A percentile compares a stretch with the other conserved stretches of the same genome.
Conservation (phyloP, 1,284 basidiomycete species). For the Apiotrichum mycotoxinovorans region DNA sequence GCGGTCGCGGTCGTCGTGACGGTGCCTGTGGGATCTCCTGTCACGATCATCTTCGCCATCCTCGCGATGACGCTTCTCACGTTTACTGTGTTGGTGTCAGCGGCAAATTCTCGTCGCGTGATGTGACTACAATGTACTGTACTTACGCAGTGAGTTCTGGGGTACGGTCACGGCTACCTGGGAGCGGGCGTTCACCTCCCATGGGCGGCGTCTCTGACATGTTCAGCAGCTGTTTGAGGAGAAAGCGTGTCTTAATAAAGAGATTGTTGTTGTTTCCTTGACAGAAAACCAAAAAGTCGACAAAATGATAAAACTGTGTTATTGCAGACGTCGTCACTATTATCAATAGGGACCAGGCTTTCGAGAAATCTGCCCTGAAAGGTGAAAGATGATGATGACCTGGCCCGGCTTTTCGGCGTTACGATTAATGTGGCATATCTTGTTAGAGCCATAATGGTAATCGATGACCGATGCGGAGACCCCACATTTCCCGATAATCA, state of each 20-base stretch:
- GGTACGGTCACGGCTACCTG: conserved; percentile 33
- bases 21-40: conserved; percentile 32
- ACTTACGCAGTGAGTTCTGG: conserved; percentile 45
- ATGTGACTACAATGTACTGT: not conserved
- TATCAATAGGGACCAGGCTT: no score
- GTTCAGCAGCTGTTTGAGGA: conserved; percentile 1
- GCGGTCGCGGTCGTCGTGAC: conserved; percentile 50
- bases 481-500: no score
- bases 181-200: conserved; percentile 12
- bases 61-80: conserved; percentile 53
- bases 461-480: not conserved
- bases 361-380: not conserved
- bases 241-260: not conserved
- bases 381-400: not conserved
- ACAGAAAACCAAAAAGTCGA: not conserved
- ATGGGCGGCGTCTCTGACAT: conserved; percentile 37
- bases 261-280: not conserved
- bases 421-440: not conserved
- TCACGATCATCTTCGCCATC: conserved; percentile 46
- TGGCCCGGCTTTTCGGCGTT: not conserved
- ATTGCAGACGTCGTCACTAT: no score
- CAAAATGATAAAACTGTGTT: not conserved
- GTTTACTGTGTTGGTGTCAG: conserved; percentile 31
- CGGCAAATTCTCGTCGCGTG: no score
- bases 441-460: no score